Conservation (phyloP, 768 basidiomycete genomes). For the Phlebiopsis flavidoalba region DNA sequence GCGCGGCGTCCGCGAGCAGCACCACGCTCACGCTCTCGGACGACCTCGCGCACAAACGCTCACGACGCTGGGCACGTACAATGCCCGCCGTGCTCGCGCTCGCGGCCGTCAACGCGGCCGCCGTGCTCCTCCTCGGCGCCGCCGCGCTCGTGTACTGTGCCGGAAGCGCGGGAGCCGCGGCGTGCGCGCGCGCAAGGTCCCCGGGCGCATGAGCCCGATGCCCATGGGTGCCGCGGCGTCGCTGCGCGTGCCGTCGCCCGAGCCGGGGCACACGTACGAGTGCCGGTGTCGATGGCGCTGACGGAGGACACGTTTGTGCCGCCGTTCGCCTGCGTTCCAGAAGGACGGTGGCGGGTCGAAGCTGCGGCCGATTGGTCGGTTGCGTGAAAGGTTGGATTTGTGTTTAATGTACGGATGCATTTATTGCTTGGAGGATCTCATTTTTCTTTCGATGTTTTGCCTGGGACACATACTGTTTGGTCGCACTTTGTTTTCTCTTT, state of each 20-base stretch:
- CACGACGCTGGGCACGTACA: conserved; percentile 21
- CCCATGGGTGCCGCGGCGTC: conserved; percentile 39
- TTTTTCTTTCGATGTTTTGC: too few species aligned
- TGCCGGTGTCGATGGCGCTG: conserved; percentile 61
- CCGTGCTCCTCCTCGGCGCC: conserved; percentile 52
- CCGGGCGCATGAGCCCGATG: conserved; percentile 52
- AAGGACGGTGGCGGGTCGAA: conserved; percentile 18
- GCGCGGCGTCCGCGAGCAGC: conserved; percentile 35
- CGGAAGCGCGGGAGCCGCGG: conserved; percentile 35
- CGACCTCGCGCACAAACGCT: conserved; percentile 39
- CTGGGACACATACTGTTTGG: too few species aligned
- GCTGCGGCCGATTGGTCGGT: conserved; percentile 37
- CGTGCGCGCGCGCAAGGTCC: conserved; percentile 29
- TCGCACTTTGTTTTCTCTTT: too few species aligned
- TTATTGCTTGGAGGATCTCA: too few species aligned
- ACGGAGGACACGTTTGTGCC: conserved; percentile 33
- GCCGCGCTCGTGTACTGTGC: conserved; percentile 51
- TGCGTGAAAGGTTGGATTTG: conserved; percentile 22
- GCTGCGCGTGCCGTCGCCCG: conserved; percentile 10
- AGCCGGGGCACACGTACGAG: conserved; percentile 50
- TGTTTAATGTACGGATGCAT: too few species aligned
- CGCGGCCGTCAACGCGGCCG: conserved; percentile 72
- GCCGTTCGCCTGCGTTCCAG: conserved; percentile 29
- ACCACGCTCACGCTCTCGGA: conserved; percentile 50
- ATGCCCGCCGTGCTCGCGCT: conserved; percentile 73